A percentile compares a stretch with the other conserved stretches of the same genome.
Conservation (phyloP, 2,329 filamentous ascomycete genomes). For the Microcera coccophila region DNA sequence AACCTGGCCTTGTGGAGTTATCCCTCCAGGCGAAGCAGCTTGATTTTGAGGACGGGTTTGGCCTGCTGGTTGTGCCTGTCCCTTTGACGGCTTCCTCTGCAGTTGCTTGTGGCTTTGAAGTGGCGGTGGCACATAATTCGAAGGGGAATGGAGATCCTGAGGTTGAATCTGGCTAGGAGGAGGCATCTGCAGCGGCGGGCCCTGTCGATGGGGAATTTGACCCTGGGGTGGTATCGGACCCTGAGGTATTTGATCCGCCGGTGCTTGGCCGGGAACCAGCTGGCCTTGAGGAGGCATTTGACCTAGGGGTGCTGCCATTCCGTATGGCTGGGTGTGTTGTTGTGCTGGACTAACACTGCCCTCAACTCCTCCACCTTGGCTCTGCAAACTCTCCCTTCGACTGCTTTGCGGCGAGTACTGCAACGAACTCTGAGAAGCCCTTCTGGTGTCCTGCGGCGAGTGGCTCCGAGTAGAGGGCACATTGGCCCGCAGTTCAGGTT, state of each 20-base stretch:
- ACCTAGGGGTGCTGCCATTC: slow-evolving; percentile 7
- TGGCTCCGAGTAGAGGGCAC: slow-evolving; percentile 17
- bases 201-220: not conserved
- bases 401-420: slow-evolving; percentile 19
- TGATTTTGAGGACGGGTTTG: slow-evolving; percentile 3
- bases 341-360: slow-evolving; percentile 1
- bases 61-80: slow-evolving; percentile 3
- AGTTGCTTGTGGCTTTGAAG: slow-evolving; percentile 8
- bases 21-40: not conserved
- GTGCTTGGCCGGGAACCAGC: slow-evolving; percentile 7
- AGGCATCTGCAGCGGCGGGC: not conserved
- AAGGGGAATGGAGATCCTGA: not conserved
- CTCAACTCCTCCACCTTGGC: not conserved
- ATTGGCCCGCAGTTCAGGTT: slow-evolving; percentile 9
- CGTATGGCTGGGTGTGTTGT: not conserved
- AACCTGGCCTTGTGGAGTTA: slow-evolving; percentile 4
- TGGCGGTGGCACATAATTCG: slow-evolving; percentile 7
- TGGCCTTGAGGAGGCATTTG: slow-evolving; percentile 1
- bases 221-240: slow-evolving; percentile 6
- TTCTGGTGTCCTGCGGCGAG: slow-evolving; percentile 10
- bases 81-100: slow-evolving; percentile 19
- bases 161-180: slow-evolving; percentile 3
- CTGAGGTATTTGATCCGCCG: not conserved
- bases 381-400: slow-evolving; percentile 21
- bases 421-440: slow-evolving; percentile 13